Base-by-base conservation (phyloP, 2,329 filamentous ascomycete species). In the Colletotrichum sidae region DNA sequence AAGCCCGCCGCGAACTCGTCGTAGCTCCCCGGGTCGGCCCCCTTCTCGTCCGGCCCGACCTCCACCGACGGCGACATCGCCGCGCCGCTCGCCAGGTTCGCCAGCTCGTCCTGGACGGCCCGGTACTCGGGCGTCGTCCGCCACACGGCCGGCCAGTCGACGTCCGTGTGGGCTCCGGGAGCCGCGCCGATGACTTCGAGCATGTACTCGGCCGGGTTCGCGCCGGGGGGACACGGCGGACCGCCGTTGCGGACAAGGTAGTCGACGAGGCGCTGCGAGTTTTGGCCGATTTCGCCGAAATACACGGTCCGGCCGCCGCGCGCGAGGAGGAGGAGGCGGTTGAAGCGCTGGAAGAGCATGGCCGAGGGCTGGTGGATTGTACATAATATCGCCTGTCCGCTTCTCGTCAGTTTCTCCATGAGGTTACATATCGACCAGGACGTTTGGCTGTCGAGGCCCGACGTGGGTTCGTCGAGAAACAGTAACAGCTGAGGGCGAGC, bases 401-500 rank as follows among this genome's bases (percentile, higher is more conserved):
- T 78, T 52, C 83, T 70, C 0, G 85, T 82, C 8, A 89, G 78
- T 67, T 92, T 93, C 69, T 91, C 86, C 63, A 94, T 84, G 4
- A 93, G 81, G 74, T 88, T 85, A 33, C 88, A 86, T 72, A 93
- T 93, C 52, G 90, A 88, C 88, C 90, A 93, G 0, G 90, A 90
- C 1, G 90, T 92, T 73, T 93, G 90, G 70, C 85, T 88, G 75
- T 93, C 91, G 9, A 93, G 83, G 73, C 91, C 91, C 8, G 90
- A 92, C 4, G 91, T 93, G 2, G 91, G 91, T 72, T 93, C 91
- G 70, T 94, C 91, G 15, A 93, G 81, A 80, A 93, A 93, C 12
- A 93, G 83, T 51, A 93, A 83, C 3, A 93, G 79, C 45, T 89
- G 84, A 1, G 91, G 91, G 72, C 90, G 91, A 1, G 91, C 91